Conservation (phyloP, 2,329 filamentous ascomycete species). For the Stagonosporopsis rhizophila region DNA sequence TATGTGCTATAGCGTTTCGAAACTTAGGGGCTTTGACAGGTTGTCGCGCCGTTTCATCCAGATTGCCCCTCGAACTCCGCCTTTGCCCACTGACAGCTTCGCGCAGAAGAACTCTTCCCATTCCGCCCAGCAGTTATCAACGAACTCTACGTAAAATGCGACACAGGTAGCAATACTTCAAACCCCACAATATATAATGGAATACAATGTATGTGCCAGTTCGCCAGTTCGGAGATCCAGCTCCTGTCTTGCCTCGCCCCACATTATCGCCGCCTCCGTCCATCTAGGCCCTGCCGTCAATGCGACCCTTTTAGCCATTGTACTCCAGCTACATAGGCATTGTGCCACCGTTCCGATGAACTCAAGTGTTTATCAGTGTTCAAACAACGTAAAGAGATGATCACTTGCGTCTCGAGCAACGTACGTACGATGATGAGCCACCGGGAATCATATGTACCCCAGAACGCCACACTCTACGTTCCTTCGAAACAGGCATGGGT, state of each 20-base stretch:
- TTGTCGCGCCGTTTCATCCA: constrained; percentile 7
- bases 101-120: too few relatives aligned
- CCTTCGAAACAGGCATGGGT: constrained; percentile 31
- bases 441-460: constrained; percentile 41
- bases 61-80: background rate
- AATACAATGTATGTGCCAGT: background rate
- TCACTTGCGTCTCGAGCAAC: constrained; percentile 13
- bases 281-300: constrained; percentile 8
- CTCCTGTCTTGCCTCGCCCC: constrained; percentile 21
- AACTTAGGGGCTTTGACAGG: constrained; percentile 2
- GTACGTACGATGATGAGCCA: constrained; percentile 31
- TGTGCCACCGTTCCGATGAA: constrained; percentile 19
- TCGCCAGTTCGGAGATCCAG: background rate
- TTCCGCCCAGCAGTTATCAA: too few relatives aligned
- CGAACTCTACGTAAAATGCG: too few relatives aligned
- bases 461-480: constrained; percentile 34
- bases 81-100: background rate
- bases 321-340: constrained; percentile 14
- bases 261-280: constrained; percentile 11
- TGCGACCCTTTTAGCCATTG: constrained; percentile 36
- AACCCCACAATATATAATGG: background rate
- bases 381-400: background rate
- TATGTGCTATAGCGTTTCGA: background rate
- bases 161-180: too few relatives aligned
- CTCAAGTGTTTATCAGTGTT: constrained; percentile 6